Base-by-base conservation (phyloP, 2,329 filamentous ascomycete genomes). In the Cladophialophora immunda region DNA sequence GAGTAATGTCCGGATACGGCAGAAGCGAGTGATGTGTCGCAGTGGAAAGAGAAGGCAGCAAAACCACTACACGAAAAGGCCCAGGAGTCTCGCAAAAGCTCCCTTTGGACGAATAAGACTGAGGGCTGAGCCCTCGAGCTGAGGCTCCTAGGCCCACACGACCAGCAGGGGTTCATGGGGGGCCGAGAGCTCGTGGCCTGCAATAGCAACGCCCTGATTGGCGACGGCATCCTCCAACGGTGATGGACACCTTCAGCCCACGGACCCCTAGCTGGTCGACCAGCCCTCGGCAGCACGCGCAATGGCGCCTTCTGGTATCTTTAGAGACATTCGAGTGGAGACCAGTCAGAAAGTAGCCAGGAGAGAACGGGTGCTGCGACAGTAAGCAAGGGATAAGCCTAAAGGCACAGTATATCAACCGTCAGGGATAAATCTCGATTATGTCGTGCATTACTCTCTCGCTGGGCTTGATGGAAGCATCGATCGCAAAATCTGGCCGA, bases 91-190 rank as follows among this genome's bases (percentile, higher is more conserved):
- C 52, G 50, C 45, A 55, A 55, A 58, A 32, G 52, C 30, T 62
- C 58, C 63, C 57, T 55, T 55, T 63, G 57, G 17, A 57, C 52
- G 67, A 64, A 58, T 45, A 50, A 30, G 54, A 50, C 58, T 53
- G 58, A 64, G 58, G 60, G 67, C 65, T 69, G 68, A 69, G 65
- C 56, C 56, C 38, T 19, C 27, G 53, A 66, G 68, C 68, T 68
- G 68, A 70, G 64, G 68, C 58, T 68, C 62, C 65, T 59, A 22
- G 47, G 45, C 57, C 53, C 32, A 58, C 57, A 30, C 47, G 25
- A 41, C 25, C 17, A 52, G 58, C 61, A 61, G 58, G 67, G 64
- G 58, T 50, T 22, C 55, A 52, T 53, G 58, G 57, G 67, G 67
- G 64, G 57, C 64, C 53, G 32, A 55, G 45, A 65, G 29, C 45